Evolutionary conservation across 2,329 filamentous ascomycete genomes (phyloP), one percentile per base, ranked within the genome.

Genomic region (Sporothrix pallida): DNA sequence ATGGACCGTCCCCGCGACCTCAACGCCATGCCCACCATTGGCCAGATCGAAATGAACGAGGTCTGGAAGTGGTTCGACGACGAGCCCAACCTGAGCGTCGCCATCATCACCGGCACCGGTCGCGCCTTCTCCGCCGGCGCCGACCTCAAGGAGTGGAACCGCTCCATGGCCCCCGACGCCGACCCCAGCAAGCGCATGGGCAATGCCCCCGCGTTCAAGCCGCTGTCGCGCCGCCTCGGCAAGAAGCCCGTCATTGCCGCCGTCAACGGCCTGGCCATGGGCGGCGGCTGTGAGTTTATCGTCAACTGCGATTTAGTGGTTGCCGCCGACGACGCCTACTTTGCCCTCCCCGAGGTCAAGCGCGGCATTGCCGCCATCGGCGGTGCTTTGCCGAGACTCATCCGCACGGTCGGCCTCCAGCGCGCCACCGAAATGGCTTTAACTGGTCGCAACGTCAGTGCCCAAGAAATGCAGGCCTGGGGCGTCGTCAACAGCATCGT

Each of bases 401-500:
- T n/a, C n/a, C n/a, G n/a, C n/a, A n/a, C 88, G 15, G 83, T 93
- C n/a, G 92, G 92, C 0, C 82, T 87, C 63, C 91, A 91, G 79
- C 84, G 92, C 42, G 92, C 92, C 0, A 88, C 88, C 77, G 92
- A 94, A 82, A 89, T 94, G 81, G 91, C 89, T n/a, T 83, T 95
- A 10, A 87, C 89, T 0, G 92, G 92, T 0, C 83, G 89, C 54
- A 84, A 81, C 46, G 85, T 93, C 74, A 81, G 82, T 6, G 91
- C 91, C 0, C 79, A 82, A 60, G 87, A 92, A 80, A 87, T 92
- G 74, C 80, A 83, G 72, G 81, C 83, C 3, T 94, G 91, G 91
- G 91, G 92, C 0, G 77, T 94, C 10, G 87, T 93, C 42, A 93
- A 92, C 79, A 84, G 85, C 72, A 84, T 93, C 23, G 88, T 92